Conservation (phyloP, 1,284 basidiomycete species). For the Heterobasidion irregulare region DNA sequence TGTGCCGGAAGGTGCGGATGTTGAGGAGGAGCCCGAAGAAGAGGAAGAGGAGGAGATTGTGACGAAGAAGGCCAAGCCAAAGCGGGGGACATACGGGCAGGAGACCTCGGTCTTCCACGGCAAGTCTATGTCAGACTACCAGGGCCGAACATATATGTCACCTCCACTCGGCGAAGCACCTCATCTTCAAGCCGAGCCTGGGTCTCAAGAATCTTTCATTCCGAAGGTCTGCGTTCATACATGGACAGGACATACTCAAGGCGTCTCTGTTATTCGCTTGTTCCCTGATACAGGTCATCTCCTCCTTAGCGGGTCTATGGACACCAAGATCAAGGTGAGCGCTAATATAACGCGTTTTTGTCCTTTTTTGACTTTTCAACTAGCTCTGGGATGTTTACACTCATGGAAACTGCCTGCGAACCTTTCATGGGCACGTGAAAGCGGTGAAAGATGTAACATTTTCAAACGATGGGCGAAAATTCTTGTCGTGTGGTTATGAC, state of each 20-base stretch:
- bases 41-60: constrained; percentile 56
- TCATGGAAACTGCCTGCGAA: constrained; percentile 92
- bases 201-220: constrained; percentile 87
- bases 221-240: constrained; percentile 96
- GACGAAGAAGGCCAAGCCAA: constrained; percentile 69
- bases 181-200: constrained; percentile 72
- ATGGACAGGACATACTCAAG: constrained; percentile 97
- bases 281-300: constrained; percentile 94
- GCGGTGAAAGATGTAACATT: constrained; percentile 96
- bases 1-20: constrained; percentile 48
- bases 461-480: constrained; percentile 85
- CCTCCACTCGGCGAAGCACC: constrained; percentile 80
- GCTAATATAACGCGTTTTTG: background rate
- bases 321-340: constrained; percentile 94
- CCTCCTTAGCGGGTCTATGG: constrained; percentile 92
- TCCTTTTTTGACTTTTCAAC: background rate
- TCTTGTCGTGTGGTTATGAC: constrained; percentile 93
- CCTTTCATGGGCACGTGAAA: constrained; percentile 95
- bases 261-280: constrained; percentile 86
- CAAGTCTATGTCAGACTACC: constrained; percentile 95
- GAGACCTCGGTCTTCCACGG: constrained; percentile 96
- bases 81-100: constrained; percentile 74
- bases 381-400: constrained; percentile 98
- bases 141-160: constrained; percentile 97
- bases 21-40: constrained; percentile 41